Evolutionary conservation across 176 grass and related monocot species (phyloP).

Genomic region (Stipa capillata): DNA sequence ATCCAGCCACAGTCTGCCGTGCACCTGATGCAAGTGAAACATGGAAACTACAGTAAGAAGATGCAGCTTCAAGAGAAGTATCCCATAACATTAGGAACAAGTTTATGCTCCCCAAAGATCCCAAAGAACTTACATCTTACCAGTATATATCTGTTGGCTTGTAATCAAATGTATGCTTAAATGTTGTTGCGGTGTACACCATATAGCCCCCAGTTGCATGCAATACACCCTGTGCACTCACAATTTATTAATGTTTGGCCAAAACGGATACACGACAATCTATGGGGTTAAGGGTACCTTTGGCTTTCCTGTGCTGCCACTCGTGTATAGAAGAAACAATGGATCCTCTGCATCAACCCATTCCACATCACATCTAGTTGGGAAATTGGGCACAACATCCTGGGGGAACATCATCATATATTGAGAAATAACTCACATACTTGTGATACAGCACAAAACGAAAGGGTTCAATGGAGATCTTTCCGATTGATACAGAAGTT

Average conservation of each 20-base stretch:
- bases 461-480: background rate
- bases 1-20: slow-evolving; percentile 99
- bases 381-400: slow-evolving; percentile 80
- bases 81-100: background rate
- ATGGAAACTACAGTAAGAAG: slow-evolving; percentile 28
- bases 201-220: slow-evolving; percentile 96
- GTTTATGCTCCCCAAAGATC: background rate
- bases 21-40: slow-evolving; percentile 61
- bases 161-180: slow-evolving; percentile 96
- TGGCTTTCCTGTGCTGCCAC: slow-evolving; percentile 95
- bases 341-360: slow-evolving; percentile 99
- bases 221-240: slow-evolving; percentile 57
- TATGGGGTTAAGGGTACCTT: slow-evolving; percentile 48
- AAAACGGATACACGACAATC: background rate
- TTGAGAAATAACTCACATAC: background rate
- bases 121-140: slow-evolving; percentile 29
- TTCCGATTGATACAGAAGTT: background rate
- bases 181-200: slow-evolving; percentile 85
- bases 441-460: background rate
- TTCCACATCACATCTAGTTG: slow-evolving; percentile 75
- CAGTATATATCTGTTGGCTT: slow-evolving; percentile 84
- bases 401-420: slow-evolving; percentile 2
- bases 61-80: background rate
- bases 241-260: slow-evolving; percentile 12
- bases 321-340: slow-evolving; percentile 85